phyloP scores from a whole-genome alignment of 75 land plant species.

The Cupressus sempervirens region DNA sequence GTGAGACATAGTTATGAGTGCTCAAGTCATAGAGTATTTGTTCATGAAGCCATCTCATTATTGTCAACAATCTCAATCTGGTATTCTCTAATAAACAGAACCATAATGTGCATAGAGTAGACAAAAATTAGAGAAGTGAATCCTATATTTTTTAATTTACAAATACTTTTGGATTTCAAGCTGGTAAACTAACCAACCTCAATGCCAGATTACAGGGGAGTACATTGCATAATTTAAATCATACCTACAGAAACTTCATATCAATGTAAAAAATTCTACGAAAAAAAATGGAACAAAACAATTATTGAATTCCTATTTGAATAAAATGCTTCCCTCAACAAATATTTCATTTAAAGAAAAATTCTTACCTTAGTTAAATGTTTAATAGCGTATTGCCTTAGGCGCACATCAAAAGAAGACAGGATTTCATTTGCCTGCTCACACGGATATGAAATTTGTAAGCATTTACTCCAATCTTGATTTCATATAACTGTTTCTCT shows the following conservation, averaged over 20 bases:
- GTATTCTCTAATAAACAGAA: not conserved
- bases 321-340: not conserved
- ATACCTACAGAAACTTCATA: not conserved
- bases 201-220: not conserved
- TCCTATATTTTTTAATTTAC: not conserved
- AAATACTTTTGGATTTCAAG: not conserved
- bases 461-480: not conserved
- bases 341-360: not conserved
- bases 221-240: not conserved
- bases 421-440: conserved; percentile 95
- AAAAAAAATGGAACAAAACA: not conserved
- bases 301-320: not conserved
- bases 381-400: conserved; percentile 72
- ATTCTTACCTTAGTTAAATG: conserved; percentile 80
- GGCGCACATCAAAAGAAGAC: conserved; percentile 90
- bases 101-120: not conserved
- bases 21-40: not conserved
- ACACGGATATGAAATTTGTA: conserved; percentile 8
- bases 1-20: not conserved
- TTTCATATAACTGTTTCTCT: not conserved
- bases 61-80: not conserved
- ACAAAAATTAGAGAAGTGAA: not conserved
- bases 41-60: not conserved
- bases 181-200: not conserved
- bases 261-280: not conserved